Evolutionary conservation across 83 land plant genomes (phyloP).

Genomic region (Picea abies): DNA sequence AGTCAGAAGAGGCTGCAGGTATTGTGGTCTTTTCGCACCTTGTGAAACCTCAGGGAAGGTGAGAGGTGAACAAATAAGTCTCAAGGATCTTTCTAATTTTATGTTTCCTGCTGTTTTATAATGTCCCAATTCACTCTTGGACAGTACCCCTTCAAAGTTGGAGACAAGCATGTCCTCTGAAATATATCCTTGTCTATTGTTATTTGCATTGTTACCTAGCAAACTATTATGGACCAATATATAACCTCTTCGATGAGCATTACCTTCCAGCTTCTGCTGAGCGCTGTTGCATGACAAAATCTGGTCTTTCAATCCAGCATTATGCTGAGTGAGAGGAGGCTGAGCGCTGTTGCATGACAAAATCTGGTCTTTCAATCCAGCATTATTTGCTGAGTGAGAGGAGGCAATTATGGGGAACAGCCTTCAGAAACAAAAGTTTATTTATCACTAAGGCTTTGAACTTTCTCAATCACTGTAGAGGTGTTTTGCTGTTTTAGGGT

Average conservation of each 20-base stretch:
- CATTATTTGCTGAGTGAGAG: not conserved
- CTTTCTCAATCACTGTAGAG: not conserved
- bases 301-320: not conserved
- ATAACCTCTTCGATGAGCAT: not conserved
- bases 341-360: not conserved
- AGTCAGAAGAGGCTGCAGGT: not conserved
- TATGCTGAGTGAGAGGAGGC: not conserved
- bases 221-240: not conserved
- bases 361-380: not conserved
- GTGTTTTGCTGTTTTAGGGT: not conserved
- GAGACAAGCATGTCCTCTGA: not conserved
- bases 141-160: not conserved
- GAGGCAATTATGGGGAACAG: not conserved
- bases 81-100: not conserved
- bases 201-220: too few relatives aligned
- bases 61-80: not conserved
- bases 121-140: not conserved
- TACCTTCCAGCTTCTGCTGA: not conserved
- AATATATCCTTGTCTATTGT: not conserved
- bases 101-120: not conserved
- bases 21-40: constrained; percentile 9
- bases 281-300: not conserved
- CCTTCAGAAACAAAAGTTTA: not conserved
- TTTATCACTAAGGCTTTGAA: not conserved
- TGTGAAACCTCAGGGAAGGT: constrained; percentile 14